Evolutionary conservation across 441 rosid genomes (phyloP).

Genomic region (Pelargonium myrrhifolium): DNA sequence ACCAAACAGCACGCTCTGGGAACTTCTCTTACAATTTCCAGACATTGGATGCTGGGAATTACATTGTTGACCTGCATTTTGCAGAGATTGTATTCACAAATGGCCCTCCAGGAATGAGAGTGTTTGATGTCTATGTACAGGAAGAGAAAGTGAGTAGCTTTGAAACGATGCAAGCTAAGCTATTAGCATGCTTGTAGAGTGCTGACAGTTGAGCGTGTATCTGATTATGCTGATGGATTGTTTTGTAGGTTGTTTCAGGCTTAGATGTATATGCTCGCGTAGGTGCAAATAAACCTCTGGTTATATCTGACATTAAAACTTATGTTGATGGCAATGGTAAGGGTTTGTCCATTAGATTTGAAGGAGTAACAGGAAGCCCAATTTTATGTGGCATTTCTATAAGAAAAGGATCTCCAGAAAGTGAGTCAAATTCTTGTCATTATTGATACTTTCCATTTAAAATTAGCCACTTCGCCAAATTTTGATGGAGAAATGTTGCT

Average conservation of each 20-base stretch:
- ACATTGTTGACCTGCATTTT: constrained; percentile 3
- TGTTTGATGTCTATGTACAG: constrained; percentile 1
- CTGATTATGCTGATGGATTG: background rate
- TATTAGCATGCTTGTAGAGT: background rate
- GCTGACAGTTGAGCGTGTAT: background rate
- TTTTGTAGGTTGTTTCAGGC: constrained; percentile 4
- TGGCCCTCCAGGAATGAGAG: constrained; percentile 5
- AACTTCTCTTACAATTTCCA: background rate
- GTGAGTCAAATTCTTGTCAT: background rate
- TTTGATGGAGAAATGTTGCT: background rate
- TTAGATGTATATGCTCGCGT: background rate
- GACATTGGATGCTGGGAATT: background rate
- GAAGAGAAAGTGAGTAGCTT: constrained; percentile 6
- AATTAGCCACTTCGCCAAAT: background rate
- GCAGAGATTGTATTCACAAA: background rate
- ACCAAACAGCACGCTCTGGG: background rate
- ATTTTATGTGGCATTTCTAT: constrained; percentile 3
- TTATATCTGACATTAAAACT: background rate
- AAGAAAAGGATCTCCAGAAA: background rate
- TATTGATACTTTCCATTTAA: background rate
- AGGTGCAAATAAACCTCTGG: constrained; percentile 1
- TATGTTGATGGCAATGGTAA: background rate
- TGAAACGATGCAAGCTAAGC: background rate
- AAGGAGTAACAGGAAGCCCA: constrained; percentile 2
- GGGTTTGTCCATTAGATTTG: constrained; percentile 3